These are phyloP conservation scores for Catenaria anguillulae DNA, from an alignment of 371 early-diverging fungal genomes.

Conservation along the genomic window DNA sequence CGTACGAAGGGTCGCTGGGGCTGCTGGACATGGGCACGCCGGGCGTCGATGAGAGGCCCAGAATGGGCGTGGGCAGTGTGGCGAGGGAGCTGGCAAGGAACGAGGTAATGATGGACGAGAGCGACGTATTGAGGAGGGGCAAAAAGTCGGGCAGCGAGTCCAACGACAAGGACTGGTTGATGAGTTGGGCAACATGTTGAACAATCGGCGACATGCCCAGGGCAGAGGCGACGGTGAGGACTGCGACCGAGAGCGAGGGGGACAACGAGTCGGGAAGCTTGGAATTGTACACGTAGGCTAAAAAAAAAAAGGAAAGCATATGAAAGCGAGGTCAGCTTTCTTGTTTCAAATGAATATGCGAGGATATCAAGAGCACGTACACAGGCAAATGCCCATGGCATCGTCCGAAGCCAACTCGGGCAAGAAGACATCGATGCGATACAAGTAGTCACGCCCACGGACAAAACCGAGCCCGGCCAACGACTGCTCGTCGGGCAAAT, in stretches of 20 bases:
- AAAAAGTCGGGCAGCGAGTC: neutral
- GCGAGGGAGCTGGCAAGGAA: neutral
- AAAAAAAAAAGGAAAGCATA: too few species aligned
- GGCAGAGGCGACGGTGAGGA: neutral
- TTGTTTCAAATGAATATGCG: too few species aligned
- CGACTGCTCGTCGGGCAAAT: neutral
- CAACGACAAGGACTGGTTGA: neutral
- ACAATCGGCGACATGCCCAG: neutral
- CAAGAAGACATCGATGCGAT: neutral
- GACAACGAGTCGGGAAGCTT: neutral
- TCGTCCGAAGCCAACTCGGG: neutral
- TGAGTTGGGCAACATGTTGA: neutral
- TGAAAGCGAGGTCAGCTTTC: too few species aligned
- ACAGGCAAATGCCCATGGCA: neutral
- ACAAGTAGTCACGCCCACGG: neutral
- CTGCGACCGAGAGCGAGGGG: neutral
- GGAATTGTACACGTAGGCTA: neutral
- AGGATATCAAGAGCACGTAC: too few species aligned
- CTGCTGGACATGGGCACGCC: too few species aligned
- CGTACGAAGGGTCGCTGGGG: too few species aligned
- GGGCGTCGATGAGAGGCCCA: too few species aligned
- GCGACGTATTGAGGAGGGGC: neutral
- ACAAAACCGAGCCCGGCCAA: neutral
- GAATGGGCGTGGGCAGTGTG: neutral
- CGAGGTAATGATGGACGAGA: neutral